phyloP scores from a whole-genome alignment of 1,284 basidiomycete species.

The Vanrija sp. region DNA sequence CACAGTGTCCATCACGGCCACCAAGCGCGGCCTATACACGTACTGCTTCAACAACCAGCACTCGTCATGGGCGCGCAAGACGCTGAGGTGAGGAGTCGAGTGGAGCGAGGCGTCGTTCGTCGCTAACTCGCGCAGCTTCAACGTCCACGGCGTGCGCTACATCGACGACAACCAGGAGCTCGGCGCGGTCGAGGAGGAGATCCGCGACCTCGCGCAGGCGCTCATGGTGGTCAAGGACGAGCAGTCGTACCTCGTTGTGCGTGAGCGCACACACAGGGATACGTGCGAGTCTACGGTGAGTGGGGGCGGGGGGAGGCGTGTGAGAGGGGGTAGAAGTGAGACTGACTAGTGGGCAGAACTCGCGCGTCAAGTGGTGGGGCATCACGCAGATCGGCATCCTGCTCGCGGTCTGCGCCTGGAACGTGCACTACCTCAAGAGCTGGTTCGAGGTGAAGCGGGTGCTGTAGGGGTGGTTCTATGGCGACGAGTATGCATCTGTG shows the following conservation, averaged over 20 bases:
- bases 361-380: constrained; percentile 99
- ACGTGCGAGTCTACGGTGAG: constrained; percentile 49
- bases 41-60: constrained; percentile 99
- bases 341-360: constrained; percentile 56
- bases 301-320: constrained; percentile 25
- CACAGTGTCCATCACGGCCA: constrained; percentile 79
- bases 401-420: constrained; percentile 88
- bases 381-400: constrained; percentile 83
- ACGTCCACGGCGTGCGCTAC: constrained; percentile 93
- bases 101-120: neutral
- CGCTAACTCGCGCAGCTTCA: constrained; percentile 64
- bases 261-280: constrained; percentile 88
- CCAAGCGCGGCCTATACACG: constrained; percentile 78
- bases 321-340: neutral
- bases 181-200: constrained; percentile 93
- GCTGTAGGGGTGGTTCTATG: constrained; percentile 53
- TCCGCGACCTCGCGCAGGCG: constrained; percentile 78
- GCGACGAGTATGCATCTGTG: constrained; percentile 3
- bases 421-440: constrained; percentile 95
- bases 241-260: constrained; percentile 95
- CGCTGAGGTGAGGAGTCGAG: constrained; percentile 68
- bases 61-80: constrained; percentile 90
- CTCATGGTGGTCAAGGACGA: constrained; percentile 94
- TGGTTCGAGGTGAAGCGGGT: constrained; percentile 90
- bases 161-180: constrained; percentile 54